Evolutionary conservation across 495 filamentous ascomycete species (phyloP).

Genomic region (Haplographium delicatum): DNA sequence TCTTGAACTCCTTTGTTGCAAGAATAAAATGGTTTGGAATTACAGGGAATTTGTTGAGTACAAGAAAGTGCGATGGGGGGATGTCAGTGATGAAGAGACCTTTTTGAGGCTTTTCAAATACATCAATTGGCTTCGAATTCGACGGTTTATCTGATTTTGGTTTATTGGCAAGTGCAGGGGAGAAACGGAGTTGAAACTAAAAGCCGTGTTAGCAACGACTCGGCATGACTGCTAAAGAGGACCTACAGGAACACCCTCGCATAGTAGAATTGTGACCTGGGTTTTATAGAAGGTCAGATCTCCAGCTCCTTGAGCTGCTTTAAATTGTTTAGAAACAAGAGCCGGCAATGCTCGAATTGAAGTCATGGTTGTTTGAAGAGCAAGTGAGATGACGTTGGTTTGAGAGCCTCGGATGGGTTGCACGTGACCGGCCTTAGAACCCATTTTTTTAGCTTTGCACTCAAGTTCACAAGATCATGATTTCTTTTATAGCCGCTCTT

Average conservation of each 20-base stretch:
- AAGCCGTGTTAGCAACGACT: neutral
- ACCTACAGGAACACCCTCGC: conserved; percentile 18
- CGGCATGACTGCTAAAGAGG: too few relatives aligned
- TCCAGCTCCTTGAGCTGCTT: conserved; percentile 19
- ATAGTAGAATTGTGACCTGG: conserved; percentile 17
- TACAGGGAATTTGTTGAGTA: conserved; percentile 80
- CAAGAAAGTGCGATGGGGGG: conserved; percentile 54
- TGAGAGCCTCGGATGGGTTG: too few relatives aligned
- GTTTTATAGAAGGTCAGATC: conserved; percentile 24
- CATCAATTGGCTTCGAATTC: conserved; percentile 47
- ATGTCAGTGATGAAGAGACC: conserved; percentile 58
- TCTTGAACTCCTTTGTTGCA: conserved; percentile 58
- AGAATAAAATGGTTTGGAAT: conserved; percentile 78
- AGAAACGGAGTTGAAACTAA: conserved; percentile 75
- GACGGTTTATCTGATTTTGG: conserved; percentile 45
- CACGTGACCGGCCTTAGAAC: too few relatives aligned
- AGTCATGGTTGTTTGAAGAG: neutral
- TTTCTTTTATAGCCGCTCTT: too few relatives aligned
- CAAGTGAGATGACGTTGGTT: neutral
- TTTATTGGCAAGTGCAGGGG: conserved; percentile 70
- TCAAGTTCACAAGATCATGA: too few relatives aligned
- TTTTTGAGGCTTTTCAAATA: conserved; percentile 62
- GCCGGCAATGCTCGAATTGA: conserved; percentile 15
- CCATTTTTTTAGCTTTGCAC: too few relatives aligned
- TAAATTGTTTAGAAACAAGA: conserved; percentile 20